Evolutionary conservation across 352 stramenopile genomes (phyloP).

Genomic region (Phytophthora uliginosa): DNA sequence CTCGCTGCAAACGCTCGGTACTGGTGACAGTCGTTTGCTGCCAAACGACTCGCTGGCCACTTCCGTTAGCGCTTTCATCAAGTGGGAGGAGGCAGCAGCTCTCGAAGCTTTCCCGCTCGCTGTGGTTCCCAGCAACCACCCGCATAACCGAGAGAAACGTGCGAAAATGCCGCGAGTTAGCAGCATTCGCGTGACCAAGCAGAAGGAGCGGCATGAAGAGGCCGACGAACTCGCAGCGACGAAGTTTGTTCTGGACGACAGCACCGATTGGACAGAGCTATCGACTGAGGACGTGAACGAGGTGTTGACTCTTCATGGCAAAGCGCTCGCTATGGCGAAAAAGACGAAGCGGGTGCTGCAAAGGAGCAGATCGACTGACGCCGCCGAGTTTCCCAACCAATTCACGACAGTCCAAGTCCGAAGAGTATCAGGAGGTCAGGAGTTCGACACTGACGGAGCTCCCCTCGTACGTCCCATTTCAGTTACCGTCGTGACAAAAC

Average conservation of each 20-base stretch:
- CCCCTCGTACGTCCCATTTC: slow-evolving; percentile 20
- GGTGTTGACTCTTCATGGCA: slow-evolving; percentile 22
- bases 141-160: background rate
- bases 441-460: background rate
- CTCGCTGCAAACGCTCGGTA: background rate
- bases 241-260: background rate
- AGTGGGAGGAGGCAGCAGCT: slow-evolving; percentile 26
- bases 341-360: slow-evolving; percentile 8
- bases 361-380: slow-evolving; percentile 5
- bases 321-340: slow-evolving; percentile 16
- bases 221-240: background rate
- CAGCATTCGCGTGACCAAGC: slow-evolving; percentile 1
- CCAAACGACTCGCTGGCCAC: background rate
- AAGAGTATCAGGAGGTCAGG: background rate
- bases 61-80: slow-evolving; percentile 19
- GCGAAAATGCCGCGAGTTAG: background rate
- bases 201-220: background rate
- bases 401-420: background rate
- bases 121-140: slow-evolving; percentile 10
- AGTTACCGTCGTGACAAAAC: slow-evolving; percentile 28
- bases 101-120: slow-evolving; percentile 33
- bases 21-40: background rate
- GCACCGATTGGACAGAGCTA: background rate
- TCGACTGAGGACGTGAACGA: slow-evolving; percentile 1
- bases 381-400: background rate